phyloP scores from a whole-genome alignment of 2,329 filamentous ascomycete genomes.

The Cephalotrichum gorgonifer region DNA sequence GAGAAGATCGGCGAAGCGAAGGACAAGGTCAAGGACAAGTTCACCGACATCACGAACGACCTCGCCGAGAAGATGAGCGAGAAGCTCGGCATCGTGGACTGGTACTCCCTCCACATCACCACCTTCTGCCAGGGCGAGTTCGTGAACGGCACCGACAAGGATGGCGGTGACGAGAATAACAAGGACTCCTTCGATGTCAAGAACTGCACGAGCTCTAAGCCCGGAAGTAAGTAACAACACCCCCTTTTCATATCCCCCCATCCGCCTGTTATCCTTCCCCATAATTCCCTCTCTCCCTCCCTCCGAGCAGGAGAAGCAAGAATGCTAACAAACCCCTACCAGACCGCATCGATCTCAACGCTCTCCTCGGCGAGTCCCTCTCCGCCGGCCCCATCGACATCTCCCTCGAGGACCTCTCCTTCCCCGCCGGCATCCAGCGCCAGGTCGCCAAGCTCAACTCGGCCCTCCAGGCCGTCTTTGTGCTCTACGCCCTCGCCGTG shows the following conservation, averaged over 20 bases:
- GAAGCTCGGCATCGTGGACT: constrained; percentile 35
- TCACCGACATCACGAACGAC: constrained; percentile 26
- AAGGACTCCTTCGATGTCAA: background rate
- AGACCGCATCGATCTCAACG: constrained; percentile 34
- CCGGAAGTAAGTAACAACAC: background rate
- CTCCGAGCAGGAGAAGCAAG: background rate
- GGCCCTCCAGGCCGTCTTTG: constrained; percentile 35
- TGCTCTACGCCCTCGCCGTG: constrained; percentile 35
- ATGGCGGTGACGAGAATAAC: constrained; percentile 33
- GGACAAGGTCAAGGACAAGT: constrained; percentile 14
- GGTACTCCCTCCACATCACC: constrained; percentile 42
- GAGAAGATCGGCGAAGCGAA: constrained; percentile 3
- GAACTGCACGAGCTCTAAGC: constrained; percentile 19
- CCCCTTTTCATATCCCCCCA: background rate
- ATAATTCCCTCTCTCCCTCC: background rate
- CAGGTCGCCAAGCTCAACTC: constrained; percentile 39
- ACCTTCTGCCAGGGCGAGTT: constrained; percentile 34
- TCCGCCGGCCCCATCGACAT: constrained; percentile 31
- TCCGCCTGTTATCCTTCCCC: background rate
- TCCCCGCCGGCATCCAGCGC: constrained; percentile 31
- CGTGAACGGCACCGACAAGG: constrained; percentile 26
- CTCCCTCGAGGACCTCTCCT: constrained; percentile 32
- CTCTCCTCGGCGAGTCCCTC: constrained; percentile 34
- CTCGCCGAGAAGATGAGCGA: constrained; percentile 28
- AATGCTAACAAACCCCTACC: background rate